Evolutionary conservation across 2,329 filamentous ascomycete species (phyloP).

Genomic region (Endothia cerciana): DNA sequence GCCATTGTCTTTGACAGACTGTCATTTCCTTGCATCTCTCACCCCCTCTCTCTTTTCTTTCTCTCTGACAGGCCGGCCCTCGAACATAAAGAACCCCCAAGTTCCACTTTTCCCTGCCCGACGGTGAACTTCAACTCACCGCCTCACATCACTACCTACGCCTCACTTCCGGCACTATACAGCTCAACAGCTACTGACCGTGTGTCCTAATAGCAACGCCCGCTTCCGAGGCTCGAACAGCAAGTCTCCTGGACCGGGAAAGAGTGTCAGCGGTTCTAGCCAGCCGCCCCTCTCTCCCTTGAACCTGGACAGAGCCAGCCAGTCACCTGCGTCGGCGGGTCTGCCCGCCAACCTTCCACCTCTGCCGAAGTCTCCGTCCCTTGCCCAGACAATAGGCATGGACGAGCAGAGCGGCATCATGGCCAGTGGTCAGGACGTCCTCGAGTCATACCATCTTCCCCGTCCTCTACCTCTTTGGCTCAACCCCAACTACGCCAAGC

Average conservation of each 20-base stretch:
- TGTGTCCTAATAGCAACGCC: conserved; percentile 50
- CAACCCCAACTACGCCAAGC: conserved; percentile 73
- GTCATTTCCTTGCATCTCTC: conserved; percentile 5
- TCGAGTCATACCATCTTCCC: conserved; percentile 66
- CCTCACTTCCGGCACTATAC: conserved; percentile 6
- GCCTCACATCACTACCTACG: conserved; percentile 12
- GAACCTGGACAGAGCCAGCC: conserved; percentile 45
- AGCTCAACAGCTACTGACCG: conserved; percentile 17
- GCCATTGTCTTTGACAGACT: conserved; percentile 13
- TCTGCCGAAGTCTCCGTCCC: conserved; percentile 65
- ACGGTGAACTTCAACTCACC: conserved; percentile 14
- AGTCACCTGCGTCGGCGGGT: conserved; percentile 50
- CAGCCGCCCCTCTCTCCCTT: conserved; percentile 28
- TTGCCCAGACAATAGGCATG: conserved; percentile 70
- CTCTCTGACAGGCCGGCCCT: not conserved
- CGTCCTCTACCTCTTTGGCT: conserved; percentile 74
- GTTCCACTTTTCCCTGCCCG: conserved; percentile 19
- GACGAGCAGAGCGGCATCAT: conserved; percentile 60
- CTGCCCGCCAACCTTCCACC: conserved; percentile 63
- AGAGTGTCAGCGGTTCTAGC: conserved; percentile 56
- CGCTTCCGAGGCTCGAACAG: conserved; percentile 60
- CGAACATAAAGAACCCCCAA: conserved; percentile 10
- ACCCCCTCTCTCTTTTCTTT: too few relatives aligned
- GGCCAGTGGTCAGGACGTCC: conserved; percentile 56
- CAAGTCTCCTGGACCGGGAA: conserved; percentile 54